Base-by-base conservation (phyloP, 202 grass and related monocot genomes). In the Cymbopogon flexuosus region DNA sequence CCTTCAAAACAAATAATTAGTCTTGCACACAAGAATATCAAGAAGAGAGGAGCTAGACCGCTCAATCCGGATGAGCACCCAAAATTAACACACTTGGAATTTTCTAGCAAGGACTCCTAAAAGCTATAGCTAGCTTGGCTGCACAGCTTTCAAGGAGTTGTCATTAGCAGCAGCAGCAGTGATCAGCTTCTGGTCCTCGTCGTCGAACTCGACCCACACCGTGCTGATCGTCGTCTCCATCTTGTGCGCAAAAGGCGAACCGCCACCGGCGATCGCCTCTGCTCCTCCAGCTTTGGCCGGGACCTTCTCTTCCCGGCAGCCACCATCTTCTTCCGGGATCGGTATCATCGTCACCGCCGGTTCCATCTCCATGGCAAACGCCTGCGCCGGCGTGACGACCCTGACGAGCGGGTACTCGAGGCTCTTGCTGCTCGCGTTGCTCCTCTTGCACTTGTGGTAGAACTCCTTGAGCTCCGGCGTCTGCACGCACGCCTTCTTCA, bases 171-270 rank as follows among this genome's bases (percentile, higher is more conserved):
- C 76, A 10, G 35, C 18, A 22, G 21, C 58, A 5, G 45, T 9
- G 43, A 37, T 65, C 30, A 66, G 42, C 52, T 22, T 57, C 43
- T 36, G 31, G 1, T 88, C 75, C 14, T 75, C 91, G 18, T 92
- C 82, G 43, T 91, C 89, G 67, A 97, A 94, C 72, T 88, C 86
- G 3, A 97, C 89, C 94, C 94, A 97, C 33, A 94, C 89, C 23
- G 89, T 90, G 88, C 88, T 97, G 86, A 97, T 89, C 59, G 88
- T 93, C 6, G 96, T 88, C 88, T 98, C 87, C 61, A 95, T 68
- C 83, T 89, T 98, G 43, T 60, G 64, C 35, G 57, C 15, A 60
- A 91, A 89, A 40, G 66, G 34, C 5, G 77, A 60, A 18, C 31
- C 69, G 5, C 72, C 30, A 13, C 27, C 46, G 51, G 6, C 51